Percentiles rank a stretch among this genome's conserved stretches.
Evolutionary conservation across 768 basidiomycete species (phyloP).

Genomic region (Tricholoma furcatifolium): DNA sequence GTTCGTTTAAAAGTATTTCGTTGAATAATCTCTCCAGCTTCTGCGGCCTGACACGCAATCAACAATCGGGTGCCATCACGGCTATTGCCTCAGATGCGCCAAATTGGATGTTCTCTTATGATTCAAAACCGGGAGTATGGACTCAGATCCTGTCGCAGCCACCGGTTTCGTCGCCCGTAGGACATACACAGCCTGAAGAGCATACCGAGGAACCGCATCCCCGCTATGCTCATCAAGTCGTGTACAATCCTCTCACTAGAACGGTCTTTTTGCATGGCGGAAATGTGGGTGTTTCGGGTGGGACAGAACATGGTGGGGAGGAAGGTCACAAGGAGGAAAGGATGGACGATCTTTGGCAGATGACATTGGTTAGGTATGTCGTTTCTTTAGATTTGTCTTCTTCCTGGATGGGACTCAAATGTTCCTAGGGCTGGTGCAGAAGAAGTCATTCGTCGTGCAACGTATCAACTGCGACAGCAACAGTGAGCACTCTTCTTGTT

Average conservation of each 20-base stretch:
- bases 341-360: constrained; percentile 79
- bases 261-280: constrained; percentile 75
- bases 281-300: constrained; percentile 48
- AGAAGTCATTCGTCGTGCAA: constrained; percentile 64
- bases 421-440: constrained; percentile 52
- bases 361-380: constrained; percentile 62
- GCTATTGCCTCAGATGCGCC: constrained; percentile 46
- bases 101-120: constrained; percentile 71
- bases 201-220: constrained; percentile 47
- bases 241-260: constrained; percentile 59
- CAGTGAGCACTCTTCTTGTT: constrained; percentile 45
- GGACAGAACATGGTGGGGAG: constrained; percentile 22
- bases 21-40: constrained; percentile 39
- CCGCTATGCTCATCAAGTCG: constrained; percentile 78
- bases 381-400: neutral
- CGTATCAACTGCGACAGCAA: constrained; percentile 66
- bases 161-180: neutral
- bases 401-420: neutral
- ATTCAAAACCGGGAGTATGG: constrained; percentile 62
- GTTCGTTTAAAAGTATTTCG: neutral
- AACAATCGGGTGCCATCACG: constrained; percentile 36
- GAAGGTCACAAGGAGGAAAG: constrained; percentile 41
- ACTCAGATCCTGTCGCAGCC: constrained; percentile 49
- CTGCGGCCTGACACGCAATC: constrained; percentile 54
- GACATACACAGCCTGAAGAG: neutral